Conservation (phyloP, 176 grass and related monocot genomes). For the Tillandsia leiboldiana region DNA sequence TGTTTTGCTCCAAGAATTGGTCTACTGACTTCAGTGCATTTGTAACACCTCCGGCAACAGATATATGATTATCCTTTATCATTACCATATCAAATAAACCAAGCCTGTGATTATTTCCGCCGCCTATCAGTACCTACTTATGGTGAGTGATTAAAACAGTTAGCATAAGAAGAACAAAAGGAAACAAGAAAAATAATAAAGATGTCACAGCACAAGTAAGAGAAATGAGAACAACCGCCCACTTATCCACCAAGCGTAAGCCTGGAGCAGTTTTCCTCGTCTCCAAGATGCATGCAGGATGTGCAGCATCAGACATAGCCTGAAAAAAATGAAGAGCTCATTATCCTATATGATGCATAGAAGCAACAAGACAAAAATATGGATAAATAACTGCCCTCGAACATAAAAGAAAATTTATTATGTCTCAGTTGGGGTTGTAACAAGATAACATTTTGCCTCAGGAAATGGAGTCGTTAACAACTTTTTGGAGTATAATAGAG, state of each 20-base stretch:
- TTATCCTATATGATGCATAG: not conserved
- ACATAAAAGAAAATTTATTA: not conserved
- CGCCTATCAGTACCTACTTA: conserved; percentile 77
- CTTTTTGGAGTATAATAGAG: too few relatives aligned
- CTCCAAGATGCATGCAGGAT: conserved; percentile 83
- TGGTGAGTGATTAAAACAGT: not conserved
- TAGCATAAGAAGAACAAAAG: not conserved
- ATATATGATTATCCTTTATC: conserved; percentile 99
- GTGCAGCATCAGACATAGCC: conserved; percentile 84
- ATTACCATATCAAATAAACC: conserved; percentile 99
- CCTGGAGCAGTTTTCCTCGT: conserved; percentile 94
- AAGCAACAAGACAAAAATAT: not conserved
- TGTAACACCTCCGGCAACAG: conserved; percentile 70
- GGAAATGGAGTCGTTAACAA: too few relatives aligned
- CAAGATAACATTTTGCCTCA: not conserved
- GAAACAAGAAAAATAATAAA: conserved; percentile 7
- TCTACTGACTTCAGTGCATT: conserved; percentile 87
- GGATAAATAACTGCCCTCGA: not conserved
- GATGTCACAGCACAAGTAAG: conserved; percentile 5
- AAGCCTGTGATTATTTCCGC: conserved; percentile 89
- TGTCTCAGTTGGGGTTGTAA: not conserved
- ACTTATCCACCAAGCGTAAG: conserved; percentile 85
- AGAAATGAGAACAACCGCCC: conserved; percentile 52
- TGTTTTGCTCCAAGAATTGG: conserved; percentile 55
- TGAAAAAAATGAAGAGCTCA: conserved; percentile 16